Evolutionary conservation across 257 asterid genomes (phyloP), one percentile per base, ranked within the genome.

Genomic region (Solanum corneliomulleri): DNA sequence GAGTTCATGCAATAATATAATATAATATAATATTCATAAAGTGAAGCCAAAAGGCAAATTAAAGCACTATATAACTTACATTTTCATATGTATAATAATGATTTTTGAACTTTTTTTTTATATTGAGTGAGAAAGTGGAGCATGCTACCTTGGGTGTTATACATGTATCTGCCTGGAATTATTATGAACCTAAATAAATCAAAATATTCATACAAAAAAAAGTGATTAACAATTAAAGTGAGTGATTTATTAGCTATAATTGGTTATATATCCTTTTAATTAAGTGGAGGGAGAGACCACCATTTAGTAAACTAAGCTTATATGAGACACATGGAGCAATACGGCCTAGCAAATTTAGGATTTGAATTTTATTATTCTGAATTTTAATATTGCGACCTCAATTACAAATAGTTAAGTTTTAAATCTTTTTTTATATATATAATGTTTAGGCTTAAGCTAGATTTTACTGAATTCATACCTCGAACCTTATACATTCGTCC

Each of bases 61-160:
- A 68, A 84, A 83, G 86, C 20, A 45, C 71, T 3, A 31, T 70
- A 69, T 82, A 78, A 80, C 27, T 88, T 14, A 84, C 70, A 91
- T 84, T 90, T 88, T 68, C 77, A 37, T 71, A 39, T 49, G 70
- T 9, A 60, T 82, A 62, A 87, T 70, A 84, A 80, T 86, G 60
- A 21, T 23, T 25, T 56, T 56, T 18, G n/a, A 18, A 56, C 4
- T 56, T 7, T 56, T 56, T 52, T 56, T 35, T 35, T 56, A 18
- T 7, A 83, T 58, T 88, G 95, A 89, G 90, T 90, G 90, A 88
- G 84, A 90, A 92, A 92, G 92, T 90, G 93, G 92, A 92, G 93
- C 94, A 92, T 91, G n/a, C 2, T 11, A 56, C 64, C n/a, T 56
- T 56, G n/a, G 25, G 25, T 56, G 64, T n/a, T 56, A 7, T 56